Base-by-base conservation (phyloP, 441 rosid species). In the Euphorbia schlechtendalii region DNA sequence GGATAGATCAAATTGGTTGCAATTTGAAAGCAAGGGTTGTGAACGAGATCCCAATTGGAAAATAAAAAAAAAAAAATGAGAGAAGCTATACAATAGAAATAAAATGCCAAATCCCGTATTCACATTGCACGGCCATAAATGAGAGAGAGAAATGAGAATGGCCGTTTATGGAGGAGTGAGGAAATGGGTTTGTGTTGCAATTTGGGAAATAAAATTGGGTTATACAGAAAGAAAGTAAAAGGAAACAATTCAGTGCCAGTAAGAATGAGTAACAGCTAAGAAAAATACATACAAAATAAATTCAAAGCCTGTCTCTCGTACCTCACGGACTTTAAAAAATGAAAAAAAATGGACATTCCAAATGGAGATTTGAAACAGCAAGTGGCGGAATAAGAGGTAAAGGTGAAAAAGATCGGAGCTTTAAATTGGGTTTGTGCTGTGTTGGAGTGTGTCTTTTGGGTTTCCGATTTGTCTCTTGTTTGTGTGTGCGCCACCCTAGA, bases 191-290 rank as follows among this genome's bases (percentile, higher is more conserved):
- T n/a, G n/a, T n/a, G n/a, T n/a, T n/a, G n/a, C n/a, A n/a, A n/a
- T n/a, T n/a, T n/a, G n/a, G n/a, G n/a, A n/a, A n/a, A n/a, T n/a
- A n/a, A n/a, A n/a, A n/a, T n/a, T n/a, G n/a, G n/a, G n/a, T n/a
- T n/a, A n/a, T n/a, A n/a, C n/a, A n/a, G n/a, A n/a, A n/a, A n/a
- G 15, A 30, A 32, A 17, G 32, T 22, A 45, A 45, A 57, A 12
- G 11, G n/a, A 61, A 62, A 62, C 66, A 30, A 22, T 21, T 58
- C 61, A 61, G 28, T 62, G 71, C 71, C 65, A 57, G 68, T 67
- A 15, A 67, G 65, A 57, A 67, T 38, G 68, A 72, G 65, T 62
- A 63, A 67, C 68, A 72, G 34, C 75, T 38, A 72, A 62, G 71
- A 61, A 54, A 65, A 11, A 36, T 21, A 25, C 30, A 28, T 14